These are phyloP conservation scores for Saturnispora bothae DNA, from an alignment of 805 yeast genomes.

Conservation along the genomic window DNA sequence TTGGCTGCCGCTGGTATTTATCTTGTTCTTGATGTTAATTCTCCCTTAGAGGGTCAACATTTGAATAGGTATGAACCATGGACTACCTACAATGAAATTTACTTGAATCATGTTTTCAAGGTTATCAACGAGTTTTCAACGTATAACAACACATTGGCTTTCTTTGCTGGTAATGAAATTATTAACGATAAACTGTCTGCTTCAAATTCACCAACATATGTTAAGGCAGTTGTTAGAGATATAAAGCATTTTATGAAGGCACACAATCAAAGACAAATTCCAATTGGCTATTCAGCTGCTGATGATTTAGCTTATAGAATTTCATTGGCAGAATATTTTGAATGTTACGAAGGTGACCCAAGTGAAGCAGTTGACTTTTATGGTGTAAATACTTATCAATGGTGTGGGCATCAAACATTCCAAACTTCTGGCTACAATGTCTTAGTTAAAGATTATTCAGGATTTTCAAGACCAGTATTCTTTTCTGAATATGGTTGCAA, in stretches of 20 bases:
- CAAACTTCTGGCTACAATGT: conserved; percentile 58
- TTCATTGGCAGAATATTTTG: conserved; percentile 70
- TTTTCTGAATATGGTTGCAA: conserved; percentile 88
- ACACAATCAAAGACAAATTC: conserved; percentile 51
- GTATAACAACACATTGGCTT: conserved; percentile 61
- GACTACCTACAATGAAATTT: conserved; percentile 43
- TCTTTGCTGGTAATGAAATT: conserved; percentile 78
- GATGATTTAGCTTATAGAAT: conserved; percentile 66
- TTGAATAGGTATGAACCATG: conserved; percentile 57
- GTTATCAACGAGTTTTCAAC: conserved; percentile 59
- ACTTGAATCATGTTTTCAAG: conserved; percentile 69
- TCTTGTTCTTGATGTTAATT: conserved; percentile 65
- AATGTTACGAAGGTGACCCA: conserved; percentile 68
- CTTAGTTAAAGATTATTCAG: conserved; percentile 57
- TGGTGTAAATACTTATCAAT: conserved; percentile 89
- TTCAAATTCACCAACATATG: conserved; percentile 59
- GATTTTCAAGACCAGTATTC: conserved; percentile 73
- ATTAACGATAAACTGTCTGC: conserved; percentile 45
- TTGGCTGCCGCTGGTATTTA: conserved; percentile 67
- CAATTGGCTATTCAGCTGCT: conserved; percentile 88
- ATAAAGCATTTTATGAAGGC: conserved; percentile 57
- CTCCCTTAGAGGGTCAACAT: conserved; percentile 54
- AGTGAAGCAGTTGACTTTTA: conserved; percentile 79
- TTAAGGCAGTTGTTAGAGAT: conserved; percentile 75
- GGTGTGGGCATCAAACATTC: conserved; percentile 82